A percentile compares a stretch with the other conserved stretches of the same genome.
Evolutionary conservation across 192 early-diverging fungal species (phyloP).

Genomic region (Backusella liffmaniae): DNA sequence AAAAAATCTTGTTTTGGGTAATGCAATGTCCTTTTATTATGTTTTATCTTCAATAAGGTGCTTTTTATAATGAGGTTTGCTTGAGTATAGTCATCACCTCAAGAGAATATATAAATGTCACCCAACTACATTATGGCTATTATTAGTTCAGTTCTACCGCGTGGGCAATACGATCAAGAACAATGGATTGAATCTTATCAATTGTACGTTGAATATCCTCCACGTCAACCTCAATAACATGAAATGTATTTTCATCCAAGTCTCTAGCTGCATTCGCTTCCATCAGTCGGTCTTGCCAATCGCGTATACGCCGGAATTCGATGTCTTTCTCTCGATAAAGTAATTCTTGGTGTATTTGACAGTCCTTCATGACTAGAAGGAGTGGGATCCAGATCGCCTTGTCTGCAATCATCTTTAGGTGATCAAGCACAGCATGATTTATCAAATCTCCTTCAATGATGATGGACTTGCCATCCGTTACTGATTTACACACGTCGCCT

Average conservation of each 20-base stretch:
- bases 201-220: slow-evolving; percentile 2
- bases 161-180: slow-evolving; percentile 9
- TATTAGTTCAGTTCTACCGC: neutral
- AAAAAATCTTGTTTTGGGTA: too few species aligned
- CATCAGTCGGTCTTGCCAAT: neutral
- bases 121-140: neutral
- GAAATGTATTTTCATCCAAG: neutral
- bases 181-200: slow-evolving; percentile 11
- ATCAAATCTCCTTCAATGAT: slow-evolving; percentile 30
- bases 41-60: too few species aligned
- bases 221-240: slow-evolving; percentile 8
- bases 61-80: too few species aligned
- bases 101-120: too few species aligned
- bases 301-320: neutral
- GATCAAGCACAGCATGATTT: slow-evolving; percentile 22
- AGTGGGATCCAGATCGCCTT: slow-evolving; percentile 3
- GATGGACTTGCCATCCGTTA: slow-evolving; percentile 28
- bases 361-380: slow-evolving; percentile 7
- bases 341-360: slow-evolving; percentile 3
- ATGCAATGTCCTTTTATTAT: too few species aligned
- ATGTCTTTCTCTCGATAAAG: neutral
- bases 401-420: slow-evolving; percentile 1
- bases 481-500: slow-evolving; percentile 21
- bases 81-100: too few species aligned
- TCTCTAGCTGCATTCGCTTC: neutral